These are phyloP conservation scores for Backusella westeae DNA, from an alignment of 192 early-diverging fungal species.

Conservation along the genomic window DNA sequence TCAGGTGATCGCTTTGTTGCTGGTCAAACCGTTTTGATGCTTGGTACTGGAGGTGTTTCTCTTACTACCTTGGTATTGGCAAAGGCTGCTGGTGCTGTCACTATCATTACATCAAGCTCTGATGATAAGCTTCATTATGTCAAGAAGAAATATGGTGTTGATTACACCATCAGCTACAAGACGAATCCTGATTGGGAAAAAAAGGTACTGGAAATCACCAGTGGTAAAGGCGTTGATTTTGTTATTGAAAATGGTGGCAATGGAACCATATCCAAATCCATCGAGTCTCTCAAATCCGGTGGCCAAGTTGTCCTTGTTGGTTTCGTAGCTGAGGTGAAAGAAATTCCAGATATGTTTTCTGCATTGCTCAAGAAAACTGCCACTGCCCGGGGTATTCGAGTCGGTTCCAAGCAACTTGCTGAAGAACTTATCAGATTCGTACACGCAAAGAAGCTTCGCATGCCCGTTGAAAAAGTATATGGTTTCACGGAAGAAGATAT, in stretches of 20 bases:
- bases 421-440: constrained; percentile 15
- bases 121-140: constrained; percentile 14
- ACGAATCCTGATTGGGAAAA: constrained; percentile 12
- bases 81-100: constrained; percentile 11
- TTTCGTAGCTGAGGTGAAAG: constrained; percentile 3
- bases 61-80: constrained; percentile 16
- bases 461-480: not conserved
- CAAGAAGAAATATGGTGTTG: not conserved
- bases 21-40: constrained; percentile 7
- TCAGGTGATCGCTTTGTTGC: not conserved
- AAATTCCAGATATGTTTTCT: not conserved
- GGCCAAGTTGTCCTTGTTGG: constrained; percentile 13
- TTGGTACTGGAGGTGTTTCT: constrained; percentile 21
- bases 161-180: constrained; percentile 17
- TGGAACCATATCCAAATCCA: constrained; percentile 16
- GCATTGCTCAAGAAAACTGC: not conserved
- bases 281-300: not conserved
- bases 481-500: not conserved
- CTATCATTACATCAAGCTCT: constrained; percentile 18
- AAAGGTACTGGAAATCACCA: constrained; percentile 11
- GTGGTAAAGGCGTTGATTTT: constrained; percentile 7
- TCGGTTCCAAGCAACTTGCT: constrained; percentile 14
- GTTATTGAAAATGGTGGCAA: constrained; percentile 20
- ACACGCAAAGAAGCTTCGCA: constrained; percentile 10
- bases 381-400: constrained; percentile 7